These are phyloP conservation scores for Stevia rebaudiana DNA, from an alignment of 140 eudicot species.

Conservation along the genomic window DNA sequence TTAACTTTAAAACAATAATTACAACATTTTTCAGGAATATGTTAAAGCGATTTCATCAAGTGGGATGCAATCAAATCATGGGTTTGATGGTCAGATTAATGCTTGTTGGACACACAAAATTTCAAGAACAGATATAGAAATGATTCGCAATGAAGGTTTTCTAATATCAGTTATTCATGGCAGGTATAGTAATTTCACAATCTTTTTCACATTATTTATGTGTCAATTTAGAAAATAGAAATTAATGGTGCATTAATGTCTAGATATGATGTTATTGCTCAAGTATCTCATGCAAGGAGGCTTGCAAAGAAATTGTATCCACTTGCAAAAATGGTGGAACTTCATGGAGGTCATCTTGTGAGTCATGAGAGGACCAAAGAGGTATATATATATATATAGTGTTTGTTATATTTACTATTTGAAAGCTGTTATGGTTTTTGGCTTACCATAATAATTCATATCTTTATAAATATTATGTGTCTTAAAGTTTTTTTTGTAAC, in stretches of 20 bases:
- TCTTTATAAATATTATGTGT: not conserved
- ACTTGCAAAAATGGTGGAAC: conserved; percentile 68
- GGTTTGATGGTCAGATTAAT: conserved; percentile 88
- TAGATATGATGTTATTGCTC: conserved; percentile 90
- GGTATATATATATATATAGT: too few species aligned
- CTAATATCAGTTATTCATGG: conserved; percentile 86
- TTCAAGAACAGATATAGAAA: conserved; percentile 54
- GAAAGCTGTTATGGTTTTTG: not conserved
- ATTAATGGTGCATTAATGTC: conserved; percentile 19
- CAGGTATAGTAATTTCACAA: conserved; percentile 42
- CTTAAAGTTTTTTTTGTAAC: not conserved
- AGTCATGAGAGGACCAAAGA: conserved; percentile 93
- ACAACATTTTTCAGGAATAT: conserved; percentile 56
- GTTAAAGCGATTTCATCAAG: conserved; percentile 83
- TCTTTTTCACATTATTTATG: not conserved
- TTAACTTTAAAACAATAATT: not conserved
- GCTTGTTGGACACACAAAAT: conserved; percentile 95
- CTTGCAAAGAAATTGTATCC: conserved; percentile 82
- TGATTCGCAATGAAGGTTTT: conserved; percentile 59
- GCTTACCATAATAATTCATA: not conserved
- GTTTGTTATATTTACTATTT: not conserved
- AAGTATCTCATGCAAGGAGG: conserved; percentile 73
- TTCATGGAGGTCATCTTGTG: conserved; percentile 96
- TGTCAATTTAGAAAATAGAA: conserved; percentile 9
- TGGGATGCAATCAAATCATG: conserved; percentile 84